phyloP scores from a whole-genome alignment of 805 yeast species.

The Tetrapisispora pingtungensis region DNA sequence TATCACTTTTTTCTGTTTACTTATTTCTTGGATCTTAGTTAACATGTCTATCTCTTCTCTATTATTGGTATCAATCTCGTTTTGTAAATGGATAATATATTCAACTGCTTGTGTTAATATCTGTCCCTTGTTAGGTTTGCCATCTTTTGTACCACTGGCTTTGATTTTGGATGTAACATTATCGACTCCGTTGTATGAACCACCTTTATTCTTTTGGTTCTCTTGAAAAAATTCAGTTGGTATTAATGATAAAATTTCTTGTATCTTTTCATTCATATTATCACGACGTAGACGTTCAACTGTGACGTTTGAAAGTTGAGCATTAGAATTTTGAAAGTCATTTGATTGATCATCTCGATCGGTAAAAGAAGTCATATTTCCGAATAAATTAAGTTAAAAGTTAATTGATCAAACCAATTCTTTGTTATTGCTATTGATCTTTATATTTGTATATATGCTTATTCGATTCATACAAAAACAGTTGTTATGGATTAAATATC shows the following conservation, averaged over 20 bases:
- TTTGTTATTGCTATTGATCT: no score
- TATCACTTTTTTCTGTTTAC: slow-evolving; percentile 35
- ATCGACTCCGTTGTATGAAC: slow-evolving; percentile 7
- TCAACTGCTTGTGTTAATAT: slow-evolving; percentile 67
- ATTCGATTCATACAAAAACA: no score
- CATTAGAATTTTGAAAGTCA: background rate
- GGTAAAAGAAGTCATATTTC: slow-evolving; percentile 10
- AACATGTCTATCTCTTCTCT: slow-evolving; percentile 68
- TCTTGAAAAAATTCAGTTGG: slow-evolving; percentile 39
- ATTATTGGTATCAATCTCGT: slow-evolving; percentile 66
- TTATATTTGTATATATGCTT: no score
- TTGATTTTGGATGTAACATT: slow-evolving; percentile 17
- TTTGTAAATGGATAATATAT: slow-evolving; percentile 57
- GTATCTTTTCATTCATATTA: slow-evolving; percentile 48
- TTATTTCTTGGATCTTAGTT: slow-evolving; percentile 46
- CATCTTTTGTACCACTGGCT: slow-evolving; percentile 66
- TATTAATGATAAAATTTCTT: slow-evolving; percentile 38
- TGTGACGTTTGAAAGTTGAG: slow-evolving; percentile 13
- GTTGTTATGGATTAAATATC: no score
- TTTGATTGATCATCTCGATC: slow-evolving; percentile 11
- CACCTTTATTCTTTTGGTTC: slow-evolving; percentile 10
- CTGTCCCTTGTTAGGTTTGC: slow-evolving; percentile 79
- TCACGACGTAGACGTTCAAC: slow-evolving; percentile 41
- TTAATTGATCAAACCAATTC: no score
- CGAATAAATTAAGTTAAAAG: no score